phyloP scores from a whole-genome alignment of 1,284 basidiomycete genomes.

The Phenoliferia sp. region DNA sequence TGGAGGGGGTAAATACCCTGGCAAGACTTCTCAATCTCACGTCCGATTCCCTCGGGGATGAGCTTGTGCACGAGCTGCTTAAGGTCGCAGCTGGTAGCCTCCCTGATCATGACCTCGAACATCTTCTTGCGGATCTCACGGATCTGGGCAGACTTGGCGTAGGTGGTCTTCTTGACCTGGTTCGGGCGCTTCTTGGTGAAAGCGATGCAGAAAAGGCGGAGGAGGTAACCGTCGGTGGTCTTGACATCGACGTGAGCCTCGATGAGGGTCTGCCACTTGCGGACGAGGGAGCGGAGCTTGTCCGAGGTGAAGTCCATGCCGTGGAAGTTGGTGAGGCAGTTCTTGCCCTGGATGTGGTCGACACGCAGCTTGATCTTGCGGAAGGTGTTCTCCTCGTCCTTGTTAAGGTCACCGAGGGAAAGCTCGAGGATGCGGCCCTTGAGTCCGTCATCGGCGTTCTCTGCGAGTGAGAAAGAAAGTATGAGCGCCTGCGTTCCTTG shows the following conservation, averaged over 20 bases:
- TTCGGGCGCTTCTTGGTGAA: conserved; percentile 96
- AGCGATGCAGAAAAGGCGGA: conserved; percentile 97
- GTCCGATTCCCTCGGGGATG: conserved; percentile 96
- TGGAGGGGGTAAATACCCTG: conserved; percentile 96
- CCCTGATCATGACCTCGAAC: conserved; percentile 99
- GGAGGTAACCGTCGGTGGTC: conserved; percentile 98
- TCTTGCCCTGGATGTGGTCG: conserved; percentile 97
- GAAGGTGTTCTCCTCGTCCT: conserved; percentile 99
- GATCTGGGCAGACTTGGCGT: conserved; percentile 91
- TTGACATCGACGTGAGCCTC: conserved; percentile 98
- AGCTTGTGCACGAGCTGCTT: conserved; percentile 85
- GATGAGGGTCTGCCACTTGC: conserved; percentile 99
- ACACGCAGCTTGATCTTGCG: conserved; percentile 98
- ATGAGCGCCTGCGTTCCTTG: not conserved
- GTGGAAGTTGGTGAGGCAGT: conserved; percentile 99
- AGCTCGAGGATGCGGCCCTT: conserved; percentile 96
- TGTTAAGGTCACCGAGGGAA: conserved; percentile 96
- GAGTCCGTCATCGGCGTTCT: conserved; percentile 97
- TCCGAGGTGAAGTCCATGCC: conserved; percentile 99
- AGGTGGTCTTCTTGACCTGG: conserved; percentile 99
- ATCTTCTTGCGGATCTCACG: conserved; percentile 99
- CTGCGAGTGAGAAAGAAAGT: conserved; percentile 47
- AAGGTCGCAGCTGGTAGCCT: conserved; percentile 91
- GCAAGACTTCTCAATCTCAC: conserved; percentile 98
- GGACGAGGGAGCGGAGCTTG: conserved; percentile 98